These are phyloP conservation scores for Tetradesmus lagerheimii DNA, from an alignment of 139 green algal species.

Conservation along the genomic window DNA sequence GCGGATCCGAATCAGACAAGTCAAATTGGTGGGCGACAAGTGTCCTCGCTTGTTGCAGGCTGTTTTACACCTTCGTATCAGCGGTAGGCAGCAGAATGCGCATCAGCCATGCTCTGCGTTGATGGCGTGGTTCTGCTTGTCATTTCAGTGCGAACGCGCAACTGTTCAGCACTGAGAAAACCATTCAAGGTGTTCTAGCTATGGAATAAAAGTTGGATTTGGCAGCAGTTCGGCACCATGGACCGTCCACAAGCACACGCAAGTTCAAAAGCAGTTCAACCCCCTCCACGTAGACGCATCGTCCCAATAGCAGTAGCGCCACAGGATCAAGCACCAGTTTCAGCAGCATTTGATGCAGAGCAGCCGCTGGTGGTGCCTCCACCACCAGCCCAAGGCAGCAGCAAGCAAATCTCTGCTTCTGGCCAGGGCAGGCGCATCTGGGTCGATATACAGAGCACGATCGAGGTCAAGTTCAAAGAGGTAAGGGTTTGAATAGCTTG, in stretches of 20 bases:
- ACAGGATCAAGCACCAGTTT: background rate
- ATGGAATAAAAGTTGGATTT: too few species aligned
- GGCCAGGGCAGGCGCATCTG: conserved; percentile 15
- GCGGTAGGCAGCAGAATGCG: too few species aligned
- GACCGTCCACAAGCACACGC: background rate
- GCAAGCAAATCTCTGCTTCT: background rate
- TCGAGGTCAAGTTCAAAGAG: conserved; percentile 33
- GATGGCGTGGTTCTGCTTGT: background rate
- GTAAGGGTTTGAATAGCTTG: background rate
- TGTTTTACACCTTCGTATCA: too few species aligned
- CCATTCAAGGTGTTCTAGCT: too few species aligned
- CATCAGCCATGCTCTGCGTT: background rate
- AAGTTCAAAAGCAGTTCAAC: background rate
- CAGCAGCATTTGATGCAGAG: background rate
- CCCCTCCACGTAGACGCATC: conserved; percentile 1
- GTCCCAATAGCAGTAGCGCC: background rate
- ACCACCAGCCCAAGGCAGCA: background rate
- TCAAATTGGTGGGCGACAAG: background rate
- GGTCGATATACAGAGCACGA: conserved; percentile 1
- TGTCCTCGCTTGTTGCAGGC: too few species aligned
- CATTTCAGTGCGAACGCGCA: background rate
- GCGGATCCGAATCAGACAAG: background rate
- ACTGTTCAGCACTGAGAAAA: background rate
- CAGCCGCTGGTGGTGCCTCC: conserved; percentile 8
- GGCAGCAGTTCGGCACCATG: too few species aligned